Evolutionary conservation across 441 rosid species (phyloP).

Genomic region (Mallotus repandus): DNA sequence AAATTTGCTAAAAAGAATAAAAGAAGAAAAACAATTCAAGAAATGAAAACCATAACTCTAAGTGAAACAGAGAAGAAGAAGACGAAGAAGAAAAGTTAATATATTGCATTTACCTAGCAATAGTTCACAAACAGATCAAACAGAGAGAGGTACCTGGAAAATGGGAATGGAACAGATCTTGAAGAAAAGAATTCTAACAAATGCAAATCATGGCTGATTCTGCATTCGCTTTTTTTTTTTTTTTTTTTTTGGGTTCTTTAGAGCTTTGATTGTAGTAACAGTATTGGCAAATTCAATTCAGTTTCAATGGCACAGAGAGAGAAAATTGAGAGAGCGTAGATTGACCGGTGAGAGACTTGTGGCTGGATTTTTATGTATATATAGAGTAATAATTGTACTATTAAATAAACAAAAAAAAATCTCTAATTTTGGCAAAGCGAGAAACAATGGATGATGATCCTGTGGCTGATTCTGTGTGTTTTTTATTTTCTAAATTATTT

Average conservation of each 20-base stretch:
- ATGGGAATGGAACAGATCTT: slow-evolving; percentile 16
- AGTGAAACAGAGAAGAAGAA: neutral
- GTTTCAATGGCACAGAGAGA: neutral
- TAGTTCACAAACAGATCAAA: neutral
- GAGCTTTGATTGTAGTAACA: neutral
- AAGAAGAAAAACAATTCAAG: neutral
- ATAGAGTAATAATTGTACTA: too few relatives aligned
- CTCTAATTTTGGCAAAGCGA: too few relatives aligned
- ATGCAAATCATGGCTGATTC: neutral
- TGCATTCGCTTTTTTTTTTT: neutral
- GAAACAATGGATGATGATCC: neutral
- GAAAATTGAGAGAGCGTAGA: neutral
- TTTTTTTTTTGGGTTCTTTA: neutral
- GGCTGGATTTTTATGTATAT: neutral
- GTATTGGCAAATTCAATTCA: neutral
- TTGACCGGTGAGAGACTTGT: slow-evolving; percentile 2
- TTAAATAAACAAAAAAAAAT: too few relatives aligned
- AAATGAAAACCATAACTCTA: neutral
- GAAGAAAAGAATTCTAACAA: neutral
- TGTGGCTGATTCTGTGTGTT: neutral
- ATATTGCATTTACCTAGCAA: neutral
- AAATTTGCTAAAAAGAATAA: neutral
- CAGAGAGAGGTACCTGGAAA: slow-evolving; percentile 6
- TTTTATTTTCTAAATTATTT: neutral
- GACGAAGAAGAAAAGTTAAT: neutral